Base-by-base conservation (phyloP, 116 monocot species). In the Cymodocea nodosa region DNA sequence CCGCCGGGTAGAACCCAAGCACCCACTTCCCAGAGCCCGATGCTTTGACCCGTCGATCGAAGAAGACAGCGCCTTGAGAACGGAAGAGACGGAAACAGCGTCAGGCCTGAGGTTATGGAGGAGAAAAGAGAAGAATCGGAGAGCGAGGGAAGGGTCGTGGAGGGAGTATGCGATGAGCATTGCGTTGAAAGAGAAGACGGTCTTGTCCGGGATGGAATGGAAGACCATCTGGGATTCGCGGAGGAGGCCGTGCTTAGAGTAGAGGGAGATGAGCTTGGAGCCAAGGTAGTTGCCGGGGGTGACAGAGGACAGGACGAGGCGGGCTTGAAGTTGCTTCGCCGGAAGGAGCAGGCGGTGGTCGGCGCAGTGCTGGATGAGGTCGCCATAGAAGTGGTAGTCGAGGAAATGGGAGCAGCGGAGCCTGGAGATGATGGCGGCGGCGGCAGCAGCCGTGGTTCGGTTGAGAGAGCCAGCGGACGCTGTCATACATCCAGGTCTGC, bases 151-250 rank as follows among this genome's bases (percentile, higher is more conserved):
- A 12, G 75, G 73, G 30, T 22, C 52, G 65, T 80, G 75, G 57
- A 68, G 65, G 20, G 84, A 59, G 72, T 80, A 81, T 44, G 84
- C 80, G 49, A 86, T 63, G 68, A 87, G 84, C 79, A 91, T 77
- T 58, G 87, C 77, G 67, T 91, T 91, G 74, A 69, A 84, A 23
- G 87, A 60, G 76, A 87, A 87, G 71, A 87, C 65, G 63, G 75
- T 84, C 55, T 71, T 80, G 37, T 39, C 16, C 48, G 76, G 82
- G 30, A 84, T 80, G 15, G 65, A 62, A 51, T 87, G 82, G 78
- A 92, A 87, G 62, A 87, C 23, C 25, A 62, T 50, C 68, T 74
- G 82, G 65, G 92, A 87, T 0, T 78, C 71, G 60, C 20, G 40
- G 62, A 91, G 78, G 59, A 17, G 70, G 59, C 60, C 63, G 64